These are phyloP conservation scores for Whalleya microplaca DNA, from an alignment of 2,329 filamentous ascomycete species.

Conservation along the genomic window DNA sequence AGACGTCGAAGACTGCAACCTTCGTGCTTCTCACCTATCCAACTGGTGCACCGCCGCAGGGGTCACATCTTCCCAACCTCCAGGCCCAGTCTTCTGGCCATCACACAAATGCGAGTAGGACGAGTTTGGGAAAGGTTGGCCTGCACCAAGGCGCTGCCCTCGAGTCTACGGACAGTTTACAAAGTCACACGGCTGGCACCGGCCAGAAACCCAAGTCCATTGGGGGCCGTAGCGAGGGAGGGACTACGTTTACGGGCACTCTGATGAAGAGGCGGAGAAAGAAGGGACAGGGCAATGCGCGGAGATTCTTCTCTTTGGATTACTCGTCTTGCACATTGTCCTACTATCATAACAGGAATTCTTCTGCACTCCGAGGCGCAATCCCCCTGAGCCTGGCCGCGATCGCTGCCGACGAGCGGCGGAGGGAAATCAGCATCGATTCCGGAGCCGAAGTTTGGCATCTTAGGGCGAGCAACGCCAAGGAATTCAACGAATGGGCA, in stretches of 20 bases:
- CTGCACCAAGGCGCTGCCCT: constrained; percentile 50
- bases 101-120: constrained; percentile 48
- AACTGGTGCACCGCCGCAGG: constrained; percentile 76
- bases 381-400: constrained; percentile 91
- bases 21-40: constrained; percentile 95
- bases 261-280: constrained; percentile 90
- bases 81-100: constrained; percentile 48
- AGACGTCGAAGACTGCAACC: constrained; percentile 90
- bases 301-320: constrained; percentile 94
- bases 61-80: constrained; percentile 70
- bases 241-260: constrained; percentile 72
- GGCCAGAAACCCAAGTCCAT: constrained; percentile 50
- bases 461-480: constrained; percentile 77
- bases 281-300: constrained; percentile 89
- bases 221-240: constrained; percentile 56
- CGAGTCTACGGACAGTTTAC: constrained; percentile 64
- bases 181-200: constrained; percentile 51
- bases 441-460: constrained; percentile 98
- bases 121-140: constrained; percentile 56
- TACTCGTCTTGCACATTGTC: constrained; percentile 93
- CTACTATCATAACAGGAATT: constrained; percentile 94
- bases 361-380: constrained; percentile 86
- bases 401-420: constrained; percentile 84
- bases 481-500: constrained; percentile 89
- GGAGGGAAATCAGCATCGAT: constrained; percentile 92